Conservation (phyloP, 371 early-diverging fungal genomes). For the Syncephalastrum monosporum region DNA sequence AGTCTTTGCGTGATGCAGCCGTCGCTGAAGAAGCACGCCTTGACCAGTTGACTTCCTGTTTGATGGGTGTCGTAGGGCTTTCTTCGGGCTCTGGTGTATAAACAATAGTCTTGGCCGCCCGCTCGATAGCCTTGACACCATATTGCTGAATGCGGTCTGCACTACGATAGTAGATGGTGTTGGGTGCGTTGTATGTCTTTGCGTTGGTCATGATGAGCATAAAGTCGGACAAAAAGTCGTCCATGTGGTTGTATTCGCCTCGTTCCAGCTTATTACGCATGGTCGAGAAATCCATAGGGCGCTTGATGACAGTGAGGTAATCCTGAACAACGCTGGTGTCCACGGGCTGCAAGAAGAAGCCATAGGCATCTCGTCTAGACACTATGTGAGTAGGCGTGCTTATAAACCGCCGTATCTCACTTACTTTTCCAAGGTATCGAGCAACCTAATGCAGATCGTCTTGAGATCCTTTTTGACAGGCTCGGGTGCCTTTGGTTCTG, state of each 20-base stretch:
- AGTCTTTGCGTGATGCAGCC: slow-evolving; percentile 4
- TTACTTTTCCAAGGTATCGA: slow-evolving; percentile 58
- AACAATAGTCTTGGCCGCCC: slow-evolving; percentile 52
- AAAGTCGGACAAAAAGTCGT: slow-evolving; percentile 64
- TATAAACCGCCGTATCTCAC: background rate
- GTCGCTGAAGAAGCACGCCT: background rate
- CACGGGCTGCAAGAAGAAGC: slow-evolving; percentile 84
- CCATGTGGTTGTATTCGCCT: slow-evolving; percentile 47
- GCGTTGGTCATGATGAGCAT: slow-evolving; percentile 67
- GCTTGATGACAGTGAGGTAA: slow-evolving; percentile 70
- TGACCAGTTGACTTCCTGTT: background rate
- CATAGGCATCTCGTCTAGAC: slow-evolving; percentile 58
- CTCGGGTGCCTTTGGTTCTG: slow-evolving; percentile 26
- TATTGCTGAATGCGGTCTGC: slow-evolving; percentile 66
- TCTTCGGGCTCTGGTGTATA: slow-evolving; percentile 27
- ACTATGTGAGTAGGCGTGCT: background rate
- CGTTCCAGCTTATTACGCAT: slow-evolving; percentile 61
- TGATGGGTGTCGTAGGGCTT: too few relatives aligned
- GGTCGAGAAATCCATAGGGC: slow-evolving; percentile 73
- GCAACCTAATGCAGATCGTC: slow-evolving; percentile 40
- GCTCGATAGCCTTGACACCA: slow-evolving; percentile 59
- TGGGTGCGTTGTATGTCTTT: slow-evolving; percentile 70
- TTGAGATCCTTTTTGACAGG: slow-evolving; percentile 43
- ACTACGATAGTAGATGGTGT: slow-evolving; percentile 69
- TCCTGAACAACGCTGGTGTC: slow-evolving; percentile 73